Base-by-base conservation (phyloP, 2,329 filamentous ascomycete species). In the Colletotrichum abscissum region DNA sequence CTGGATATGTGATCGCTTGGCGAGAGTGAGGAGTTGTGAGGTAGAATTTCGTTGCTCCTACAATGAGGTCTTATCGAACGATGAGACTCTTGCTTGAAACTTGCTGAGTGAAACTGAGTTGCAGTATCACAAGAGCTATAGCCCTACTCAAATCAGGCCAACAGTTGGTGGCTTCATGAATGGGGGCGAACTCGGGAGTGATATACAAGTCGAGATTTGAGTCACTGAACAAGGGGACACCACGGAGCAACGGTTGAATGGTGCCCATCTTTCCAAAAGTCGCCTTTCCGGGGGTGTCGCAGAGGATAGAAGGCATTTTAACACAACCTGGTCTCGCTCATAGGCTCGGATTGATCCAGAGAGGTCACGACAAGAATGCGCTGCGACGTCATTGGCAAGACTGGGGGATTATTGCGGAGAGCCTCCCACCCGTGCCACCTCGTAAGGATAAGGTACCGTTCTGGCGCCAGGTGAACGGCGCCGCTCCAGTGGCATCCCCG, bases 261-360 rank as follows among this genome's bases (percentile, higher is more conserved):
- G 76, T 77, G 76, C 75, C 76, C 76, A 75, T 77, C 76, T 76
- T 76, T 76, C 75, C 71, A 74, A 69, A 76, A 74, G 24, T 35
- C 69, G 73, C 74, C 71, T 70, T 77, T 72, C 28, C 22, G 68
- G 74, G 68, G 65, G 72, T 71, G 58, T 66, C 56, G 71, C 65
- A 56, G 63, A 69, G 66, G 64, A 16, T 28, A 65, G 38, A 67
- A 35, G 69, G 69, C 63, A 74, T 73, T 75, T 75, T 73, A 75
- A 66, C 49, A 42, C 55, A 73, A 70, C 60, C 72, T 56, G 38
- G 74, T 59, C 68, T 63, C 52, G 46, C 72, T 57, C 62, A 67
- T 67, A 74, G 69, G 68, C 42, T 64, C 62, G 33, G 67, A n/a
- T 67, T 68, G 56, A 52, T 67, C 59, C 69, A 73, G 16, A 72